Conservation (phyloP, 768 basidiomycete genomes). For the Russula brevipes region DNA sequence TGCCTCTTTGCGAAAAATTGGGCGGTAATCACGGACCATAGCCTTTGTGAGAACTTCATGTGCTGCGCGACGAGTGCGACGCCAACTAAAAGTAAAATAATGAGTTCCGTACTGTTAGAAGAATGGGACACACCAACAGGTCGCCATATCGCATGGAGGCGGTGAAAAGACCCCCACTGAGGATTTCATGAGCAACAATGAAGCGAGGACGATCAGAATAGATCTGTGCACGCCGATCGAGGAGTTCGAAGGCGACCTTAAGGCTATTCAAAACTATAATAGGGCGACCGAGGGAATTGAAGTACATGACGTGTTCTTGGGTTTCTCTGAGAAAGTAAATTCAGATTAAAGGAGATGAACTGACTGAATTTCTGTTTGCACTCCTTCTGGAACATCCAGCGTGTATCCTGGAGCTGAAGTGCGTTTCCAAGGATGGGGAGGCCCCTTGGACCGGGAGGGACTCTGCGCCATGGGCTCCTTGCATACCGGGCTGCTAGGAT, state of each 20-base stretch:
- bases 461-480: not conserved
- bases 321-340: not conserved
- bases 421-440: conserved; percentile 5
- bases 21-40: conserved; percentile 2
- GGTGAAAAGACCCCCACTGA: conserved; percentile 32
- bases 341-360: no score
- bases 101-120: not conserved
- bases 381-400: not conserved
- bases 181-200: conserved; percentile 33
- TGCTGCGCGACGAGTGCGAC: conserved; percentile 13
- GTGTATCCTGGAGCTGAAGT: not conserved
- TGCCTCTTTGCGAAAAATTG: conserved; percentile 5
- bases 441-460: no score
- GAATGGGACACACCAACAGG: conserved; percentile 18
- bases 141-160: conserved; percentile 28
- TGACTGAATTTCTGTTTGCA: no score
- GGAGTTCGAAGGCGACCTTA: conserved; percentile 34
- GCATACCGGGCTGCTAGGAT: not conserved
- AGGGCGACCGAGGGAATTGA: conserved; percentile 5
- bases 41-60: conserved; percentile 11
- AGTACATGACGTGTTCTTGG: conserved; percentile 3
- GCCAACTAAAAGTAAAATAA: conserved; percentile 5
- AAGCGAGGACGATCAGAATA: conserved; percentile 29
- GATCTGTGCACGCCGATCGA: conserved; percentile 34
- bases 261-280: conserved; percentile 33